Evolutionary conservation across 208 protist species (phyloP).

Genomic region (Acanthamoeba healyi): DNA sequence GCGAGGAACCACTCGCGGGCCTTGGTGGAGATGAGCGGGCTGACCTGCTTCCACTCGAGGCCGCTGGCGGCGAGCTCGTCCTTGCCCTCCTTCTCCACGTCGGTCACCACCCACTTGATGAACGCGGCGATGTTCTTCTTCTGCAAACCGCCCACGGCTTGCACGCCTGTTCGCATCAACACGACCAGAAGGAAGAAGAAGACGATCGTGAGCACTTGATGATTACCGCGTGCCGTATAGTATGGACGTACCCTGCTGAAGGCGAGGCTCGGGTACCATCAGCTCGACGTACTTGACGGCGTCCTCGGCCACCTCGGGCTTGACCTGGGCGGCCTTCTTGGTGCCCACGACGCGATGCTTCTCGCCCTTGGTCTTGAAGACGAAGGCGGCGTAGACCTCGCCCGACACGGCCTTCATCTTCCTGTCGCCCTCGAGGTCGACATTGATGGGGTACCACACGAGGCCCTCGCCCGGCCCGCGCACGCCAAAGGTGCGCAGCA

Average conservation of each 20-base stretch:
- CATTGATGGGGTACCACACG: constrained; percentile 59
- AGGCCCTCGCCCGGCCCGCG: constrained; percentile 56
- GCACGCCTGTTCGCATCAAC: background rate
- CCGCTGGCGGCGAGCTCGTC: constrained; percentile 55
- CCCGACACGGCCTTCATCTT: constrained; percentile 30
- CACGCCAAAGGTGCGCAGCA: constrained; percentile 36
- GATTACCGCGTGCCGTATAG: too few species aligned
- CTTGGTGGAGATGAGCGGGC: constrained; percentile 6
- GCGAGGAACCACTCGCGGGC: constrained; percentile 61
- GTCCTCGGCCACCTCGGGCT: constrained; percentile 17
- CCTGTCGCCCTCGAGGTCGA: background rate
- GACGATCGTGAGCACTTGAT: too few species aligned
- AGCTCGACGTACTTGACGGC: constrained; percentile 53
- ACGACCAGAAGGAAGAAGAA: background rate
- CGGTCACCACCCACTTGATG: constrained; percentile 61
- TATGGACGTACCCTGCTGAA: background rate
- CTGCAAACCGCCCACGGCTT: constrained; percentile 2
- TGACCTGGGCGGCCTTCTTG: constrained; percentile 65
- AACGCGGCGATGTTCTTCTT: constrained; percentile 65
- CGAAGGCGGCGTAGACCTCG: constrained; percentile 49
- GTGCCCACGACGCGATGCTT: constrained; percentile 51
- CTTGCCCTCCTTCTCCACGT: constrained; percentile 68
- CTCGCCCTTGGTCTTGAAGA: constrained; percentile 71
- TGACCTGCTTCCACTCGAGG: constrained; percentile 55
- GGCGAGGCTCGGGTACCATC: constrained; percentile 50